Evolutionary conservation across 164 flowering plant genomes (phyloP).

Genomic region (Cinnamomum chago): DNA sequence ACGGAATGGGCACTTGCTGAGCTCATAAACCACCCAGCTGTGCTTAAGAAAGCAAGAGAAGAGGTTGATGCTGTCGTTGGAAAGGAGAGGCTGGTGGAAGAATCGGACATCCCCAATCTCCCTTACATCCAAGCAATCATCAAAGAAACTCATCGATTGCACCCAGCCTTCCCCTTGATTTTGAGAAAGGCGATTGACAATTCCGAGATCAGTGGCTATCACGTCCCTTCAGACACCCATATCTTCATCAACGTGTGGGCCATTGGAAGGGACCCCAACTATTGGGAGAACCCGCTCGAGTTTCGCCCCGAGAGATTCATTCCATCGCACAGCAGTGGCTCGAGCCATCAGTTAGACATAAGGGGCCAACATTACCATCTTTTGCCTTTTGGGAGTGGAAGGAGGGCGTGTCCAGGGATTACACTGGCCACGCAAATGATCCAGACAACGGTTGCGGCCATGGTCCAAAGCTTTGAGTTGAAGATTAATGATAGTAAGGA

Average conservation of each 20-base stretch:
- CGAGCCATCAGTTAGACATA: slow-evolving; percentile 11
- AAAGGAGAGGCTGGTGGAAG: slow-evolving; percentile 4
- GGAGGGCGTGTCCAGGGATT: slow-evolving; percentile 24
- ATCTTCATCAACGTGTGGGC: slow-evolving; percentile 10
- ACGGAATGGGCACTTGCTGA: slow-evolving; percentile 13
- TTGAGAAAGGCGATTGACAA: slow-evolving; percentile 2
- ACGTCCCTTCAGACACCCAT: not conserved
- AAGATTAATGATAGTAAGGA: not conserved
- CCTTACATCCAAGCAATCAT: slow-evolving; percentile 11
- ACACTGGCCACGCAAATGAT: slow-evolving; percentile 7
- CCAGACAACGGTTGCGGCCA: slow-evolving; percentile 2
- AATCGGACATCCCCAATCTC: slow-evolving; percentile 13
- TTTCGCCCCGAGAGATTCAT: slow-evolving; percentile 12
- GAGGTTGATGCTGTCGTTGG: slow-evolving; percentile 7
- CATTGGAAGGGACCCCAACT: slow-evolving; percentile 4
- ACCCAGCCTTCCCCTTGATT: slow-evolving; percentile 5
- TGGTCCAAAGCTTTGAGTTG: slow-evolving; percentile 13
- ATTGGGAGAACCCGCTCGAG: slow-evolving; percentile 9
- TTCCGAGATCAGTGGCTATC: slow-evolving; percentile 8
- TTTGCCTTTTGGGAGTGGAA: slow-evolving; percentile 33
- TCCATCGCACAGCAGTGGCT: not conserved
- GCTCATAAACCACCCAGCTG: slow-evolving; percentile 6
- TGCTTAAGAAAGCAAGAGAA: slow-evolving; percentile 4
- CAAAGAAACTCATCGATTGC: slow-evolving; percentile 5
- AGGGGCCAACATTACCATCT: slow-evolving; percentile 30